phyloP scores from a whole-genome alignment of 163 green algal genomes.

The Coccomyxa subellipsoidea region DNA sequence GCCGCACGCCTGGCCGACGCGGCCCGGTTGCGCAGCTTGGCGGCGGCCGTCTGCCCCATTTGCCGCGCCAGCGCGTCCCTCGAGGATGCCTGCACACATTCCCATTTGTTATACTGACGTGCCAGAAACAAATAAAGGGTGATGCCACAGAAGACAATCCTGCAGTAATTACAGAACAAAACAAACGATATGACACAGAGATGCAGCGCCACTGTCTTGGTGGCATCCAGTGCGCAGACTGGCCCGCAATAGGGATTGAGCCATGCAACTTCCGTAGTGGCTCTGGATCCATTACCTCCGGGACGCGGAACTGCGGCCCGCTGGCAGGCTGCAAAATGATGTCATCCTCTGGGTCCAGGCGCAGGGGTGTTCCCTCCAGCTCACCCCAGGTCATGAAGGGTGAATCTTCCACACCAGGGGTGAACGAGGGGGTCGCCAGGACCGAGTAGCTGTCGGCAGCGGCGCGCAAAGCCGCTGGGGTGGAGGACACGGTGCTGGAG shows the following conservation, averaged over 20 bases:
- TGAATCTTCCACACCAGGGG: conserved; percentile 58
- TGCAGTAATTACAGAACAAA: too few species aligned
- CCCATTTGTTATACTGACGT: not conserved
- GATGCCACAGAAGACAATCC: too few species aligned
- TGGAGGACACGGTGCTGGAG: not conserved
- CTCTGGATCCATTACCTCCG: conserved; percentile 7
- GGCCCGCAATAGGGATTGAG: too few species aligned
- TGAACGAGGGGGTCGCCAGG: conserved; percentile 61
- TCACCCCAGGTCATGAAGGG: conserved; percentile 95
- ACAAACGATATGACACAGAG: too few species aligned
- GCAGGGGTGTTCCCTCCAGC: conserved; percentile 44
- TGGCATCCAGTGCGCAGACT: too few species aligned
- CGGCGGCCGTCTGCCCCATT: not conserved
- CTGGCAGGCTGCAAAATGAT: conserved; percentile 5
- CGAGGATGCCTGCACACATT: not conserved
- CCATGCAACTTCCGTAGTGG: too few species aligned
- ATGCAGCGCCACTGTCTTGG: too few species aligned
- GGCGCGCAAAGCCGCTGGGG: not conserved
- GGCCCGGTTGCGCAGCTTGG: not conserved
- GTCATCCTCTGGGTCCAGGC: conserved; percentile 32
- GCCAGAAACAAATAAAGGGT: too few species aligned
- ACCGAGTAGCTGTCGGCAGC: conserved; percentile 34
- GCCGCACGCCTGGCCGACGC: not conserved
- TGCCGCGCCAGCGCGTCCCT: not conserved
- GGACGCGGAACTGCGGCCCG: conserved; percentile 12